Evolutionary conservation across 2,329 filamentous ascomycete species (phyloP).

Genomic region (Clathrospora elynae): DNA sequence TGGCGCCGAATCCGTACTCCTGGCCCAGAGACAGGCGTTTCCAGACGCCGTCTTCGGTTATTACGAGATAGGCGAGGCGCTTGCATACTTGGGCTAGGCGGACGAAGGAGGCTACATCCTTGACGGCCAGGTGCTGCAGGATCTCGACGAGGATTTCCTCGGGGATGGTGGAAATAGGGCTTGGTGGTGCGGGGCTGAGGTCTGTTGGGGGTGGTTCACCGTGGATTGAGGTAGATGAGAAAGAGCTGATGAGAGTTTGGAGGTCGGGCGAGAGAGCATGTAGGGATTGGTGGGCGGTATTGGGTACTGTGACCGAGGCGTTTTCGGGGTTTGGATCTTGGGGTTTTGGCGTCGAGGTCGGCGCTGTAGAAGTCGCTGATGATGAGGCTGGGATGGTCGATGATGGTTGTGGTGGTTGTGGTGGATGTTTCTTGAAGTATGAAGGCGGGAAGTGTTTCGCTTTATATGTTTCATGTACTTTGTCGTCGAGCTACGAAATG

Average conservation of each 20-base stretch:
- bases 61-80: conserved; percentile 80
- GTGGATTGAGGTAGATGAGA: conserved; percentile 71
- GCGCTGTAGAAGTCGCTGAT: conserved; percentile 33
- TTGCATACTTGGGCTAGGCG: conserved; percentile 83
- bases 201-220: conserved; percentile 71
- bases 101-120: conserved; percentile 77
- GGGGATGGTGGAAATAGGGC: conserved; percentile 76
- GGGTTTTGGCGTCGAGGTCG: conserved; percentile 39
- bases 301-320: conserved; percentile 58
- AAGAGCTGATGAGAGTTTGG: conserved; percentile 75
- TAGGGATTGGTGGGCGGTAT: conserved; percentile 62
- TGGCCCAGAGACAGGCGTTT: conserved; percentile 70
- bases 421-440: conserved; percentile 49
- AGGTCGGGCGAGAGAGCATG: conserved; percentile 61
- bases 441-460: conserved; percentile 85
- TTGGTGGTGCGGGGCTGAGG: conserved; percentile 73
- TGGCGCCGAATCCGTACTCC: conserved; percentile 78
- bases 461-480: conserved; percentile 84
- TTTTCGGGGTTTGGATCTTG: conserved; percentile 56
- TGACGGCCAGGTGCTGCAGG: conserved; percentile 70
- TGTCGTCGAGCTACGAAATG: conserved; percentile 70
- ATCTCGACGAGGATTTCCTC: conserved; percentile 86
- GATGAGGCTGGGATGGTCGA: conserved; percentile 4
- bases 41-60: conserved; percentile 86
- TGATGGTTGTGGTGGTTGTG: conserved; percentile 25